Evolutionary conservation across 495 filamentous ascomycete genomes (phyloP).

Genomic region (Trichoderma erinaceum): DNA sequence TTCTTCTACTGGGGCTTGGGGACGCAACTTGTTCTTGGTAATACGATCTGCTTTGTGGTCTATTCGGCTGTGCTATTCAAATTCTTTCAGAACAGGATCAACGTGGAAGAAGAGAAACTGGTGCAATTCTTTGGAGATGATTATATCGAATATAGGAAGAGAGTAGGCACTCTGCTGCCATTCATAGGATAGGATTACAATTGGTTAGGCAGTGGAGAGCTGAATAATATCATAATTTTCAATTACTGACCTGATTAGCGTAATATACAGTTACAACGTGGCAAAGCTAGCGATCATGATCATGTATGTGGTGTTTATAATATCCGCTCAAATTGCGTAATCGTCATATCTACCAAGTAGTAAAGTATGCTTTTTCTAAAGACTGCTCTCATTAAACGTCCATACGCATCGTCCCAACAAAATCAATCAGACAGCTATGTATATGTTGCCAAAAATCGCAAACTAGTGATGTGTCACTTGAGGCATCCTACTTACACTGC

Average conservation of each 20-base stretch:
- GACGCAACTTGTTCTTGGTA: constrained; percentile 84
- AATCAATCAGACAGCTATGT: background rate
- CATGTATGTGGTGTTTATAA: no score
- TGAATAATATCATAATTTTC: background rate
- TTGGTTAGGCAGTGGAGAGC: background rate
- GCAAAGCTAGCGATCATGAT: background rate
- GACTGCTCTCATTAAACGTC: background rate
- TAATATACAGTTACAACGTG: background rate
- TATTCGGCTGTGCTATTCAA: constrained; percentile 74
- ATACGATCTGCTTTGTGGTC: constrained; percentile 64
- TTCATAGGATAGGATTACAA: constrained; percentile 40
- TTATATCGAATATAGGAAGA: constrained; percentile 65
- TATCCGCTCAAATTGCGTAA: no score
- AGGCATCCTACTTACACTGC: constrained; percentile 47
- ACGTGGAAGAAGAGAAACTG: constrained; percentile 72
- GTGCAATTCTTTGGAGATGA: constrained; percentile 78
- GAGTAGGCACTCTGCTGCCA: constrained; percentile 65
- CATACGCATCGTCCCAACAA: background rate
- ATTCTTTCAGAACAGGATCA: constrained; percentile 72
- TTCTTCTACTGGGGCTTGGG: constrained; percentile 99
- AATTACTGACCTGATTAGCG: background rate
- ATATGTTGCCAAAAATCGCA: background rate
- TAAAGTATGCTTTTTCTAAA: no score
- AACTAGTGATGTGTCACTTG: background rate
- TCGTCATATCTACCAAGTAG: no score